Evolutionary conservation across 164 flowering plant species (phyloP).

Genomic region (Vitis rotundifolia): DNA sequence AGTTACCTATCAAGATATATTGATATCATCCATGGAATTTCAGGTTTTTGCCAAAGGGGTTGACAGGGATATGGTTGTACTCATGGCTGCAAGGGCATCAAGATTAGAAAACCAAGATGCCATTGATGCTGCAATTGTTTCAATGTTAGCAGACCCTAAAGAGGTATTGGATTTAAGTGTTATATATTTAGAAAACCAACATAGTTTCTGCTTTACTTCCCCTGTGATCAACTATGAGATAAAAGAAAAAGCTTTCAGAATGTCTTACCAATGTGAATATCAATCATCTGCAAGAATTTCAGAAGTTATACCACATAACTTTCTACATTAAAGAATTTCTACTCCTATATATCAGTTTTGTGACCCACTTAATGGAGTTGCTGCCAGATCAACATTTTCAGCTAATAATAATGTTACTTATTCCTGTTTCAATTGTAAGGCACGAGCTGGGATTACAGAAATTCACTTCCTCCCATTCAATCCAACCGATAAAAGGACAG

Average conservation of each 20-base stretch:
- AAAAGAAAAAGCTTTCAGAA: background rate
- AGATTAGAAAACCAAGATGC: constrained; percentile 74
- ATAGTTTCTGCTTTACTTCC: background rate
- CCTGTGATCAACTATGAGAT: background rate
- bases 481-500: constrained; percentile 70
- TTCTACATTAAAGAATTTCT: no score
- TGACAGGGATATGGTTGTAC: constrained; percentile 56
- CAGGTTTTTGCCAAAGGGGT: constrained; percentile 57
- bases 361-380: no score
- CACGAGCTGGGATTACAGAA: constrained; percentile 61
- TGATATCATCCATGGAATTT: background rate
- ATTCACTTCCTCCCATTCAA: constrained; percentile 74
- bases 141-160: constrained; percentile 63
- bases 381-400: no score
- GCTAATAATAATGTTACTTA: background rate
- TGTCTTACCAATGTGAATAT: no score
- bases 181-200: background rate
- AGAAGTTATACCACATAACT: no score
- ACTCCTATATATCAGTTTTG: no score
- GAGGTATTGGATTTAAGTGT: constrained; percentile 38
- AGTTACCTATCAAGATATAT: background rate
- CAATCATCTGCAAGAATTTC: no score
- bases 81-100: constrained; percentile 75
- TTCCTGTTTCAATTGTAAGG: constrained; percentile 26
- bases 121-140: constrained; percentile 61